These are phyloP conservation scores for Aspergillus ibericus DNA, from an alignment of 2,329 filamentous ascomycete genomes.

Conservation along the genomic window DNA sequence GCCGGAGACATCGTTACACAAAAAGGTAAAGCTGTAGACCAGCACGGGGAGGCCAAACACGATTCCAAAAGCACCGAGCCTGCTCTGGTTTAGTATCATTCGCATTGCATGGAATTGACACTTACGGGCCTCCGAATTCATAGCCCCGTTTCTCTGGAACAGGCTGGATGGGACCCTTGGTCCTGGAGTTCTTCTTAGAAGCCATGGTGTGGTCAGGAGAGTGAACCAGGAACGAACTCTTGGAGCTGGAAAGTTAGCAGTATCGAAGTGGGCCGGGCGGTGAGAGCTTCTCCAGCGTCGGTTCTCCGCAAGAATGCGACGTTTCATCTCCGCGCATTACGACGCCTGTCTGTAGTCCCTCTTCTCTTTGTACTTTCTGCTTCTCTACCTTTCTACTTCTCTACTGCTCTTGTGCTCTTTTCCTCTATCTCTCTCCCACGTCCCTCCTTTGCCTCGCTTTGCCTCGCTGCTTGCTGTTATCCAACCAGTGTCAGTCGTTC, in stretches of 20 bases:
- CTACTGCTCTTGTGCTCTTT: conserved; percentile 1
- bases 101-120: conserved; percentile 9
- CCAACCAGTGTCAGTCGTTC: neutral
- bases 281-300: neutral
- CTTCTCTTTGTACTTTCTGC: conserved; percentile 10
- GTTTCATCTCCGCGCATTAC: conserved; percentile 12
- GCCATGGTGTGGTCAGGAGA: conserved; percentile 23
- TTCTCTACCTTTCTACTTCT: conserved; percentile 1
- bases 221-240: neutral
- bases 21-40: conserved; percentile 76
- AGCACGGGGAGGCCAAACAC: conserved; percentile 77
- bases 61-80: conserved; percentile 73
- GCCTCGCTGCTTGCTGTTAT: neutral
- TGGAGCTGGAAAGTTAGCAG: neutral
- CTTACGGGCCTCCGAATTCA: conserved; percentile 51
- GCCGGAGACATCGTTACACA: conserved; percentile 89
- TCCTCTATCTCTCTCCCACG: neutral
- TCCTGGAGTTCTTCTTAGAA: conserved; percentile 33
- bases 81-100: conserved; percentile 36
- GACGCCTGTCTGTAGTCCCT: conserved; percentile 2
- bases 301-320: conserved; percentile 11
- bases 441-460: neutral
- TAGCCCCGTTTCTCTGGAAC: conserved; percentile 46
- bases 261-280: neutral
- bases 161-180: conserved; percentile 34